Percentiles rank a stretch among this genome's conserved stretches.
phyloP scores from a whole-genome alignment of 345 rosid species.

The Salix exigua region DNA sequence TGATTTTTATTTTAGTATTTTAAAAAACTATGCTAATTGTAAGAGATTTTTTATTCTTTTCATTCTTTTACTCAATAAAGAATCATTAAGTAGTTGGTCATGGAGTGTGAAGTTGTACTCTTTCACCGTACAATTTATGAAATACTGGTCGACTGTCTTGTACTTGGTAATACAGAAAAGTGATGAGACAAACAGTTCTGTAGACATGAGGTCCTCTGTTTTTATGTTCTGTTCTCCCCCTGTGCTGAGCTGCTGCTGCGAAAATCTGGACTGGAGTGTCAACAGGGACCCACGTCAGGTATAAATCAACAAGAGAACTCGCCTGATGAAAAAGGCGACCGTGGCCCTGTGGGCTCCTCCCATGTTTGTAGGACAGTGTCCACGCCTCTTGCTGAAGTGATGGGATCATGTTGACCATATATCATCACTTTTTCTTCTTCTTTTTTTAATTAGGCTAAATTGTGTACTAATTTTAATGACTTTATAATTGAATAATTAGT shows the following conservation, averaged over 20 bases:
- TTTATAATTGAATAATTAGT: too few relatives aligned
- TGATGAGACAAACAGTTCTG: not conserved
- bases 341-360: not conserved
- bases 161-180: not conserved
- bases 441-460: too few relatives aligned
- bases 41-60: not conserved
- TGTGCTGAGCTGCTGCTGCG: not conserved
- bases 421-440: too few relatives aligned
- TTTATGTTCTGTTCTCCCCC: not conserved
- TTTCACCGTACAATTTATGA: not conserved
- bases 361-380: too few relatives aligned
- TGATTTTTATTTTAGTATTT: not conserved
- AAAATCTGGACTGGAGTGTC: not conserved
- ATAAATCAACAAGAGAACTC: not conserved
- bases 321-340: constrained; percentile 7
- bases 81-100: not conserved
- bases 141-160: not conserved
- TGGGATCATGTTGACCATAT: too few relatives aligned
- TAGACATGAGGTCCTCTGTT: not conserved
- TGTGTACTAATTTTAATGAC: too few relatives aligned
- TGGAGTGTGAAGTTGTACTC: not conserved
- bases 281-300: not conserved
- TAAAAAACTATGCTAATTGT: not conserved
- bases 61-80: not conserved
- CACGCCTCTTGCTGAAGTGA: too few relatives aligned